Percentiles rank a stretch among this genome's conserved stretches.
Evolutionary conservation across 2,329 filamentous ascomycete genomes (phyloP).

Genomic region (Aspergillus pseudoviridinutans): DNA sequence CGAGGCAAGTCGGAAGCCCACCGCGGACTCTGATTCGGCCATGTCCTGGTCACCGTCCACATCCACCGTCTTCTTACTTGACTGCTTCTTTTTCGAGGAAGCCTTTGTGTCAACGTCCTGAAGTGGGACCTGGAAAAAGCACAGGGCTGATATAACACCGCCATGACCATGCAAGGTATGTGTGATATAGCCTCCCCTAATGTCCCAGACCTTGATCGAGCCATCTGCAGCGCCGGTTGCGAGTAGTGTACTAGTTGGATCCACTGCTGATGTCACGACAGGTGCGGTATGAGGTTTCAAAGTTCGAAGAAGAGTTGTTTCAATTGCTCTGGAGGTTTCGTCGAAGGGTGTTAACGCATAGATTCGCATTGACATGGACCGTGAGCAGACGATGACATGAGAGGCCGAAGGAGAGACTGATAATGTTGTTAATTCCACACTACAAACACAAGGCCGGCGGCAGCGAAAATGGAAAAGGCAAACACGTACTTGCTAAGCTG

Average conservation of each 20-base stretch:
- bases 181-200: slow-evolving; percentile 81
- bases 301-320: slow-evolving; percentile 68
- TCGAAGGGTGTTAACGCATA: slow-evolving; percentile 65
- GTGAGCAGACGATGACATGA: slow-evolving; percentile 85
- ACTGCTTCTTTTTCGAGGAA: slow-evolving; percentile 44
- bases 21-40: slow-evolving; percentile 44
- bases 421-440: slow-evolving; percentile 8
- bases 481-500: slow-evolving; percentile 39
- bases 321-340: slow-evolving; percentile 54
- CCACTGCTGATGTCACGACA: slow-evolving; percentile 79
- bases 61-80: slow-evolving; percentile 25
- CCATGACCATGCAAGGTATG: slow-evolving; percentile 94
- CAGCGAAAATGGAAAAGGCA: not conserved
- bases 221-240: slow-evolving; percentile 93
- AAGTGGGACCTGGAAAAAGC: slow-evolving; percentile 76
- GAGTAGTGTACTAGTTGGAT: slow-evolving; percentile 81
- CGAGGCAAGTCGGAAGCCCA: slow-evolving; percentile 75
- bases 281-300: slow-evolving; percentile 88
- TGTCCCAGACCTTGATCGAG: slow-evolving; percentile 94
- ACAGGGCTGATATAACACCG: slow-evolving; percentile 82
- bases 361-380: slow-evolving; percentile 93
- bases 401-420: slow-evolving; percentile 81
- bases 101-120: slow-evolving; percentile 38
- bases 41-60: slow-evolving; percentile 41
- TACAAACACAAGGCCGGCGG: not conserved